Evolutionary conservation across 2,329 filamentous ascomycete species (phyloP).

Genomic region (Dothideomycetidae sp.): DNA sequence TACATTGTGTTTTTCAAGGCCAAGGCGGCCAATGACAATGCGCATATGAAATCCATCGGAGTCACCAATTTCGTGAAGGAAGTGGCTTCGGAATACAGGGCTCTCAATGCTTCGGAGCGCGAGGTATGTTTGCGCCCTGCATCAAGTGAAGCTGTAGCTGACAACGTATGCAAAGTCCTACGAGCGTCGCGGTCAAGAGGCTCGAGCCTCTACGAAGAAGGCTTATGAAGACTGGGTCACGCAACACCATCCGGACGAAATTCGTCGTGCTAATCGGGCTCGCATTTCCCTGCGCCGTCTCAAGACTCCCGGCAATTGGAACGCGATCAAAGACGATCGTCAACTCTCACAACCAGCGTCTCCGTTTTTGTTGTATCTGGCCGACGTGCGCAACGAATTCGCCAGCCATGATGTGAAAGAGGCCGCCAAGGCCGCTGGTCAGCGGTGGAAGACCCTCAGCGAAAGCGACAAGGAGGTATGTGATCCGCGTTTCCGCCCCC

Average conservation of each 20-base stretch:
- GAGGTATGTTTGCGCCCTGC: neutral
- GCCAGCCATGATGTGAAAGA: too few species aligned
- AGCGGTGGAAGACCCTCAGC: slow-evolving; percentile 37
- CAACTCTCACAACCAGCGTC: slow-evolving; percentile 30
- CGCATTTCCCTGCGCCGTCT: slow-evolving; percentile 26
- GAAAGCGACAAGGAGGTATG: slow-evolving; percentile 35
- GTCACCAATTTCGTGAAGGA: slow-evolving; percentile 39
- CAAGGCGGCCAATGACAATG: slow-evolving; percentile 8
- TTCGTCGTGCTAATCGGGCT: slow-evolving; percentile 45
- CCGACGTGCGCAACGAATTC: too few species aligned
- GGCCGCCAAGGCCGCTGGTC: slow-evolving; percentile 26
- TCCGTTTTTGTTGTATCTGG: slow-evolving; percentile 31
- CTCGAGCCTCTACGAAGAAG: slow-evolving; percentile 22
- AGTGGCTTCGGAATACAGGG: slow-evolving; percentile 32
- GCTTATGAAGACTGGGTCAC: slow-evolving; percentile 41
- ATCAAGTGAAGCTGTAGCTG: neutral
- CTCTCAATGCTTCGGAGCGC: slow-evolving; percentile 1
- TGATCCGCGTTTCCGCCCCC: slow-evolving; percentile 2
- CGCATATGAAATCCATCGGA: slow-evolving; percentile 37
- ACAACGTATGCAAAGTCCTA: slow-evolving; percentile 1
- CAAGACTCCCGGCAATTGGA: slow-evolving; percentile 10
- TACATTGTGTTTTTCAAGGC: slow-evolving; percentile 21
- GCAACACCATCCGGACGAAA: slow-evolving; percentile 40
- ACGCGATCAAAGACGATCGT: slow-evolving; percentile 40
- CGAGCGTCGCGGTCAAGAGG: slow-evolving; percentile 7